Evolutionary conservation across 139 green algal genomes (phyloP), one percentile per base, ranked within the genome.

Genomic region (Coelastrella sp.): DNA sequence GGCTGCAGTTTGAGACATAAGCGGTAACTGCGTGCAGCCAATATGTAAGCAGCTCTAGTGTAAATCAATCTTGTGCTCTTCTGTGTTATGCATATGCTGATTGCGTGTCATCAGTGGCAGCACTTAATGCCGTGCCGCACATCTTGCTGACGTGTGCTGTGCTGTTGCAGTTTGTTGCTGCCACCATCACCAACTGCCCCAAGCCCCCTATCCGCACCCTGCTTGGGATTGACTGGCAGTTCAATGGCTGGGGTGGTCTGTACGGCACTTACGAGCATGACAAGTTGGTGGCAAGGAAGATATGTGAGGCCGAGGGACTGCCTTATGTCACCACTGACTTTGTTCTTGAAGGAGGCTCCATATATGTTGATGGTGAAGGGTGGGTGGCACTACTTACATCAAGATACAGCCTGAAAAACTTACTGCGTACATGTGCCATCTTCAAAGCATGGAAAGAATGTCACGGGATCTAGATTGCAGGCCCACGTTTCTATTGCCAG

Each of bases 331-430:
- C 35, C n/a, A 51, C 71, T 8, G 82, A 87, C 82, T 81, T 87
- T 67, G 71, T 87, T 40, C 82, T 93, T 13, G 91, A 94, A 72
- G 90, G 90, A 9, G 91, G 91, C 40, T 91, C 84, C 82, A 92
- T 94, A 69, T 88, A 94, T 83, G 85, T 82, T 11, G 91, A 94
- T 59, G 91, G 91, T 34, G 85, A 92, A 66, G 91, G 89, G 84
- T 90, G 76, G 66, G 80, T 3, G 11, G 45, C 15, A 9, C 45
- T n/a, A n/a, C n/a, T n/a, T n/a, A n/a, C n/a, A n/a, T n/a, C n/a
- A n/a, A n/a, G n/a, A n/a, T n/a, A n/a, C n/a, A n/a, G n/a, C n/a
- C n/a, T n/a, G n/a, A n/a, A n/a, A n/a, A n/a, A 13, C 45, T 57
- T 57, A 13, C 11, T 9, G 11, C 45, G 11, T 57, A 13, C 11